These are phyloP conservation scores for Boletus semigastroideus DNA, from an alignment of 1,284 basidiomycete species.

Conservation along the genomic window DNA sequence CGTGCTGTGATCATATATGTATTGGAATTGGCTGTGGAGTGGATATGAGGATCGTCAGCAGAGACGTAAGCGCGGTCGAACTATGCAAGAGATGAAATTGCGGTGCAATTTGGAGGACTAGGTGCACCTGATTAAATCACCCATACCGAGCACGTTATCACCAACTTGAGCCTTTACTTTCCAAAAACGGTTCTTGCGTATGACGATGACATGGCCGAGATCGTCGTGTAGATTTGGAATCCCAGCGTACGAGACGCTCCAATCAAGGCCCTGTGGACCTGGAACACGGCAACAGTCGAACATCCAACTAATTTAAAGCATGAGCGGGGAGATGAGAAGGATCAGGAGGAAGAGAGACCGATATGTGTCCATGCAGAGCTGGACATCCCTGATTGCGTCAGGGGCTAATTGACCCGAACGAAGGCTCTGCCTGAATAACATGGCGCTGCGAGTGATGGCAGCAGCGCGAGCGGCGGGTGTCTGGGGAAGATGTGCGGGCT, in stretches of 20 bases:
- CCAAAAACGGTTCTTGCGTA: constrained; percentile 79
- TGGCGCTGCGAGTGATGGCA: constrained; percentile 62
- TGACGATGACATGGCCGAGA: constrained; percentile 72
- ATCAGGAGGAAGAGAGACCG: constrained; percentile 44
- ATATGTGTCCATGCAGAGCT: constrained; percentile 88
- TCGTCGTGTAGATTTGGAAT: constrained; percentile 64
- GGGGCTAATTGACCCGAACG: constrained; percentile 67
- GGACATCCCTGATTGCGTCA: constrained; percentile 72
- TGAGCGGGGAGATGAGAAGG: neutral
- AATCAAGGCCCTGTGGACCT: constrained; percentile 68
- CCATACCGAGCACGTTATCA: constrained; percentile 64
- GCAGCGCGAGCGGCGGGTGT: constrained; percentile 74
- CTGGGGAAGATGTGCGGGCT: constrained; percentile 59
- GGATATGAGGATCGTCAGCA: neutral
- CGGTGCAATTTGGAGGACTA: neutral
- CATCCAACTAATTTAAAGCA: constrained; percentile 68
- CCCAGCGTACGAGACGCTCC: constrained; percentile 69
- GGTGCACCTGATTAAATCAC: constrained; percentile 64
- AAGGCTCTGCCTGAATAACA: constrained; percentile 71
- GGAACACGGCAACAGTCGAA: constrained; percentile 89
- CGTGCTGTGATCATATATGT: constrained; percentile 67
- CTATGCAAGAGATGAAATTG: constrained; percentile 1
- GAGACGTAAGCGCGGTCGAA: neutral
- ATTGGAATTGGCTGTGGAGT: constrained; percentile 63
- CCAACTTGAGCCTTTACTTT: constrained; percentile 60